Evolutionary conservation across 2,329 filamentous ascomycete species (phyloP), one percentile per base, ranked within the genome.

Genomic region (Penicillium fuscoglaucum): DNA sequence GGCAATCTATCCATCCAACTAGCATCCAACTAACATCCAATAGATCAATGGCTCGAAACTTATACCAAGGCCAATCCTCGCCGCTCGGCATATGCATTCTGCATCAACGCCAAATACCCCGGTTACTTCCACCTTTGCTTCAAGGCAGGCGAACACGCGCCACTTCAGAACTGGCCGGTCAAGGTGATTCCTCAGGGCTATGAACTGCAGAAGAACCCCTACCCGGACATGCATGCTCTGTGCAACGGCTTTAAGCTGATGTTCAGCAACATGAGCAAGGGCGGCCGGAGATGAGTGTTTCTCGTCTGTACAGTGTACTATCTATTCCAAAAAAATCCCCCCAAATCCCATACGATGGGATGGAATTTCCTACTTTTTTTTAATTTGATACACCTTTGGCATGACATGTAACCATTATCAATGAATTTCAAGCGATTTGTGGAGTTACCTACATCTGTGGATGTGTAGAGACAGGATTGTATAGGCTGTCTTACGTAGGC

Each of bases 51-150:
- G 93, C 84, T 99, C 66, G 90, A 89, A 33, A 96, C 92, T 12
- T 99, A 98, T 78, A 95, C 93, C 70, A 90, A 95, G 73, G 95
- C 95, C 74, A 98, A 99, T 75, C 93, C 95, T 12, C 93, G 89
- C 72, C 90, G 93, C 62, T 96, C 90, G 61, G 90, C 91, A 66
- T 99, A 99, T 75, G 90, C 91, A 46, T 98, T 99, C 82, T 98
- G 93, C 82, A 88, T 96, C 72, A 92, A 98, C 73, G 84, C 89
- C 35, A 93, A 93, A 76, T 89, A 93, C 72, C 90, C 95, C 0
- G 95, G 95, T 35, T 96, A 96, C 80, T 99, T 99, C 78, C 89
- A 87, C 79, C 84, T 99, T 41, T 96, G 92, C 80, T 99, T 97
- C 86, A 98, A 98, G 80, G 91, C 92, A 26, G 93, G 90, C 61